These are phyloP conservation scores for Asclepias syriaca DNA, from an alignment of 257 asterid species.

Conservation along the genomic window DNA sequence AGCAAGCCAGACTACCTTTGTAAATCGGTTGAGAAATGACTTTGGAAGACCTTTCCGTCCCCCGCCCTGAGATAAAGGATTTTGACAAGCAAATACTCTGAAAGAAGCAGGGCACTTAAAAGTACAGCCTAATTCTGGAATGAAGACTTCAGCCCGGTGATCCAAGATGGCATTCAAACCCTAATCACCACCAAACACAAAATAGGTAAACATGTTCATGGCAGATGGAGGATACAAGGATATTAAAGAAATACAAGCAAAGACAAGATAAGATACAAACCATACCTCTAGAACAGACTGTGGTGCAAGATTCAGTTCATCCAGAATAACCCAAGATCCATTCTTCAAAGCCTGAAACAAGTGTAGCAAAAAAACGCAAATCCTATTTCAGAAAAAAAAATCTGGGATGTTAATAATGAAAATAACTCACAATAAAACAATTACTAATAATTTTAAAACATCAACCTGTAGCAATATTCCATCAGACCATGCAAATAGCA, in stretches of 20 bases:
- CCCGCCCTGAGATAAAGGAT: slow-evolving; percentile 94
- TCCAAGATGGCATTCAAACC: slow-evolving; percentile 95
- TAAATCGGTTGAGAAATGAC: slow-evolving; percentile 93
- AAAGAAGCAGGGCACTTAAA: slow-evolving; percentile 85
- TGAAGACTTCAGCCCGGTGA: slow-evolving; percentile 96
- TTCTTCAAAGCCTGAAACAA: slow-evolving; percentile 75
- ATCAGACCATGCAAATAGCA: slow-evolving; percentile 97
- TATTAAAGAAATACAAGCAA: background rate
- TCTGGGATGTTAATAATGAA: background rate
- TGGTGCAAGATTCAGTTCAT: slow-evolving; percentile 98
- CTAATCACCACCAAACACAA: slow-evolving; percentile 26
- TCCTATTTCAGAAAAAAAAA: too few relatives aligned
- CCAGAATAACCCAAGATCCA: slow-evolving; percentile 95
- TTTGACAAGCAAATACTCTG: slow-evolving; percentile 95
- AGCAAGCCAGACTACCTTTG: slow-evolving; percentile 52
- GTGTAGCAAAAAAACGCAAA: background rate
- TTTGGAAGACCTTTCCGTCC: slow-evolving; percentile 97
- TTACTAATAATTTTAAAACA: background rate
- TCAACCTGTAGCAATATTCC: slow-evolving; percentile 95
- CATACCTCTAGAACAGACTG: slow-evolving; percentile 94
- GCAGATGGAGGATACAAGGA: background rate
- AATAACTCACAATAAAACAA: background rate
- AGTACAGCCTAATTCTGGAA: slow-evolving; percentile 84
- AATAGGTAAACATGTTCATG: background rate
- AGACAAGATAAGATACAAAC: slow-evolving; percentile 14